A percentile compares a stretch with the other conserved stretches of the same genome.
phyloP scores from a whole-genome alignment of 179 eudicot genomes.

The Gypsophila paniculata region DNA sequence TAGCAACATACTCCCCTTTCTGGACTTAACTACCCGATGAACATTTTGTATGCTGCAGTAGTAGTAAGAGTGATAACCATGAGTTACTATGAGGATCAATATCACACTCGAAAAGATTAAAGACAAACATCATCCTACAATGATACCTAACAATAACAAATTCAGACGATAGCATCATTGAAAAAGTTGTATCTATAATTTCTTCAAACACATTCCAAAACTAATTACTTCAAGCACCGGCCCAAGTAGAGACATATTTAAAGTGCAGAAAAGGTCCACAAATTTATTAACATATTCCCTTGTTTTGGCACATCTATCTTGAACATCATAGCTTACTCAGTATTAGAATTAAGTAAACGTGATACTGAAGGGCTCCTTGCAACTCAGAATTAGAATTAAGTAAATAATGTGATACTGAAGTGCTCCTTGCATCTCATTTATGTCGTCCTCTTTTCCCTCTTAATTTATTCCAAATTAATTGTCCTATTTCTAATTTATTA shows the following conservation, averaged over 20 bases:
- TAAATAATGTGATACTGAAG: not conserved
- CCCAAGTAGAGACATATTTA: not conserved
- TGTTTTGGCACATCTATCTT: slow-evolving; percentile 5
- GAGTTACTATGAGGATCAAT: not conserved
- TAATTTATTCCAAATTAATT: no score
- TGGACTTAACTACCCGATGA: slow-evolving; percentile 55
- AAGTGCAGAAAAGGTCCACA: slow-evolving; percentile 1
- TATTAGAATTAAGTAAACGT: not conserved
- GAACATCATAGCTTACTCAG: slow-evolving; percentile 5
- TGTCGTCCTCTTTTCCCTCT: no score
- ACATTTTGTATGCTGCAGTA: slow-evolving; percentile 73
- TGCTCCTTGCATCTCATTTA: not conserved
- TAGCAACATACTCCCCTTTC: slow-evolving; percentile 74
- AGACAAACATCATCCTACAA: slow-evolving; percentile 5
- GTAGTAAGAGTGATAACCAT: slow-evolving; percentile 7
- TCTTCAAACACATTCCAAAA: not conserved
- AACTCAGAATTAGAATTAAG: not conserved
- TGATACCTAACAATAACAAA: not conserved
- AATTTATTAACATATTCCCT: not conserved
- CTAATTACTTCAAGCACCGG: slow-evolving; percentile 1
- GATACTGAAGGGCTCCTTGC: not conserved
- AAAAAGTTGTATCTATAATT: not conserved
- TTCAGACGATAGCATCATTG: not conserved
- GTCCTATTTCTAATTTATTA: no score
- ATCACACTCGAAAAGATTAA: not conserved